Percentiles rank a stretch among this genome's conserved stretches.
These are phyloP conservation scores for Pilasporangium apinafurcum DNA, from an alignment of 352 stramenopile species.

Conservation along the genomic window DNA sequence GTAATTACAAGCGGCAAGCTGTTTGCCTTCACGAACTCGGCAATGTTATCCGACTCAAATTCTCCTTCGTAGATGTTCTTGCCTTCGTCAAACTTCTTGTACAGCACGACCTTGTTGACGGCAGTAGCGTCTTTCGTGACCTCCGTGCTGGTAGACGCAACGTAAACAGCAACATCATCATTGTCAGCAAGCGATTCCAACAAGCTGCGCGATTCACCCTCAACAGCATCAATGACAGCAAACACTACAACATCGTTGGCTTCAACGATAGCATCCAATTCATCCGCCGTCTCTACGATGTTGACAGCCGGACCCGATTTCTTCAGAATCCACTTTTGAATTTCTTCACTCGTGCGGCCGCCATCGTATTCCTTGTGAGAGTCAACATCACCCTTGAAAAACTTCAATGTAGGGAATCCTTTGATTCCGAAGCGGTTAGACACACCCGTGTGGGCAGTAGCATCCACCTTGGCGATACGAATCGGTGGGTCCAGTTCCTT, in stretches of 20 bases:
- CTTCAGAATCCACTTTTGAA: constrained; percentile 89
- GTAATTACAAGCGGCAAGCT: constrained; percentile 86
- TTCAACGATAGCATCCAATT: constrained; percentile 75
- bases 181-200: constrained; percentile 70
- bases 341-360: constrained; percentile 79
- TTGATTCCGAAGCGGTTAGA: constrained; percentile 76
- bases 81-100: constrained; percentile 86
- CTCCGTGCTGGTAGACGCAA: constrained; percentile 63
- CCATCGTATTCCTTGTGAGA: constrained; percentile 84
- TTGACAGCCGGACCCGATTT: constrained; percentile 87
- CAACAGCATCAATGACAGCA: constrained; percentile 70
- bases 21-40: constrained; percentile 72
- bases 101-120: constrained; percentile 69
- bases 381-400: constrained; percentile 85
- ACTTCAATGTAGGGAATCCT: constrained; percentile 91
- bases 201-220: constrained; percentile 58
- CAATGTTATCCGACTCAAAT: constrained; percentile 57
- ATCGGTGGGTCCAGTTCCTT: constrained; percentile 69
- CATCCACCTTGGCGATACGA: constrained; percentile 87
- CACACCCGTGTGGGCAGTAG: constrained; percentile 75
- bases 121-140: constrained; percentile 44
- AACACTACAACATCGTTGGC: constrained; percentile 85
- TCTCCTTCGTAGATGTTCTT: constrained; percentile 73
- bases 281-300: constrained; percentile 63
- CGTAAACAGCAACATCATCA: constrained; percentile 75